Percentiles rank a stretch among this genome's conserved stretches.
Evolutionary conservation across 1,284 basidiomycete species (phyloP).

Genomic region (Papiliotrema terrestris): DNA sequence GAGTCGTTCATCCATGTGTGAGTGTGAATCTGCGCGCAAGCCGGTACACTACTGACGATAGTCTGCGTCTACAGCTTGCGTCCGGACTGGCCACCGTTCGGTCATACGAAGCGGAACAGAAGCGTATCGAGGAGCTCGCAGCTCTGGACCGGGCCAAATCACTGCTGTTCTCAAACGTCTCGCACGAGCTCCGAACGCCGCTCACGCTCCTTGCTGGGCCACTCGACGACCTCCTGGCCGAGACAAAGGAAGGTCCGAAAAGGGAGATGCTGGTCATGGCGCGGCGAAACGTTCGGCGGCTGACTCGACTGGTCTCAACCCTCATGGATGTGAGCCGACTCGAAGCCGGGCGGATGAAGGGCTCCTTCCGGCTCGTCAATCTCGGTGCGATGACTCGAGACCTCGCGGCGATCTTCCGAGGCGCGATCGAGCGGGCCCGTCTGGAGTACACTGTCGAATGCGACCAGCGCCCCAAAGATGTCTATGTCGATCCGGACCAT

Average conservation of each 20-base stretch:
- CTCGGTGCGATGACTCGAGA: conserved; percentile 47
- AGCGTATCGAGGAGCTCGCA: conserved; percentile 47
- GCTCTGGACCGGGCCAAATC: conserved; percentile 48
- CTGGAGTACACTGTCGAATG: conserved; percentile 45
- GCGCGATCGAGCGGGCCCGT: conserved; percentile 32
- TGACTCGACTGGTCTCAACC: conserved; percentile 44
- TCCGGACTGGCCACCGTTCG: conserved; percentile 40
- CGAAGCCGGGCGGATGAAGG: conserved; percentile 43
- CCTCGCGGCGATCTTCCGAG: conserved; percentile 48
- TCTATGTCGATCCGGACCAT: conserved; percentile 48
- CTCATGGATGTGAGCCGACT: conserved; percentile 47
- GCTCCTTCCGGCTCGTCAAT: conserved; percentile 44
- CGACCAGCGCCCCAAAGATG: conserved; percentile 33
- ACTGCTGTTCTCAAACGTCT: conserved; percentile 12
- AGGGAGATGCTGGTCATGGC: conserved; percentile 42
- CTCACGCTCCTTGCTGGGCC: conserved; percentile 47
- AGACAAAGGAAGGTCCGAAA: conserved; percentile 28
- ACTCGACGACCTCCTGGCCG: conserved; percentile 36
- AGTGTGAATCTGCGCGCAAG: not conserved
- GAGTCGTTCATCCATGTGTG: conserved; percentile 40
- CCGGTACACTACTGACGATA: conserved; percentile 6
- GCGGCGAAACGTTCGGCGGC: conserved; percentile 34
- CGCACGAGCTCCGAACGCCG: conserved; percentile 38
- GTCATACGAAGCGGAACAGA: conserved; percentile 44
- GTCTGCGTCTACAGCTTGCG: conserved; percentile 35